phyloP scores from a whole-genome alignment of 164 flowering plant species.

The Piper longum region DNA sequence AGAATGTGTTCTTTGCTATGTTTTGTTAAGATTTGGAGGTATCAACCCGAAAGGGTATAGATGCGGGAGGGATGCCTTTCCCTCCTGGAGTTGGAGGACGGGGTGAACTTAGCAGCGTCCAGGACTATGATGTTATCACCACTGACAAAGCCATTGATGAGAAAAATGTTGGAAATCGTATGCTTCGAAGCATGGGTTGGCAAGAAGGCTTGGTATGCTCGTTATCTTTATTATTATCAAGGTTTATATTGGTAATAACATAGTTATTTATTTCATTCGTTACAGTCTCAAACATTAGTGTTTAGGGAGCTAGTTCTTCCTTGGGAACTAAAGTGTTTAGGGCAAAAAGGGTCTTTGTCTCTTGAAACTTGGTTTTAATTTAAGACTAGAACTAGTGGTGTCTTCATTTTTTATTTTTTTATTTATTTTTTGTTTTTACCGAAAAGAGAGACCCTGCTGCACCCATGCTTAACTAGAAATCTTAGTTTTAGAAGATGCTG shows the following conservation, averaged over 20 bases:
- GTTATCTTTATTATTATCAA: neutral
- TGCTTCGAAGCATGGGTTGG: conserved; percentile 99
- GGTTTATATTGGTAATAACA: neutral
- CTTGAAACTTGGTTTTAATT: no score
- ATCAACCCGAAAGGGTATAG: conserved; percentile 43
- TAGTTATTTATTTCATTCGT: no score
- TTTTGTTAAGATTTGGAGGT: conserved; percentile 64
- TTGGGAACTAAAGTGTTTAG: no score
- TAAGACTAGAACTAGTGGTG: no score
- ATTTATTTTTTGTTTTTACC: no score
- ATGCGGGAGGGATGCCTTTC: conserved; percentile 65
- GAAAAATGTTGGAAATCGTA: conserved; percentile 85
- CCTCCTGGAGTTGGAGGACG: conserved; percentile 92
- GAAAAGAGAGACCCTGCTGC: no score
- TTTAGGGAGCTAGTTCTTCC: no score
- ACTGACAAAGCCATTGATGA: conserved; percentile 88
- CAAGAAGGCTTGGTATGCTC: conserved; percentile 87
- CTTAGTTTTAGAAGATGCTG: no score
- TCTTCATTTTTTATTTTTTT: no score
- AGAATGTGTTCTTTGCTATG: conserved; percentile 25
- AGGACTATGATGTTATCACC: conserved; percentile 77
- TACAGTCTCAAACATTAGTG: no score
- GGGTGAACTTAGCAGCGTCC: conserved; percentile 32
- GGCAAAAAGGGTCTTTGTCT: no score
- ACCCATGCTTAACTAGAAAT: no score